A percentile compares a stretch with the other conserved stretches of the same genome.
phyloP scores from a whole-genome alignment of 139 green algal genomes.

The Chlorella sp. region DNA sequence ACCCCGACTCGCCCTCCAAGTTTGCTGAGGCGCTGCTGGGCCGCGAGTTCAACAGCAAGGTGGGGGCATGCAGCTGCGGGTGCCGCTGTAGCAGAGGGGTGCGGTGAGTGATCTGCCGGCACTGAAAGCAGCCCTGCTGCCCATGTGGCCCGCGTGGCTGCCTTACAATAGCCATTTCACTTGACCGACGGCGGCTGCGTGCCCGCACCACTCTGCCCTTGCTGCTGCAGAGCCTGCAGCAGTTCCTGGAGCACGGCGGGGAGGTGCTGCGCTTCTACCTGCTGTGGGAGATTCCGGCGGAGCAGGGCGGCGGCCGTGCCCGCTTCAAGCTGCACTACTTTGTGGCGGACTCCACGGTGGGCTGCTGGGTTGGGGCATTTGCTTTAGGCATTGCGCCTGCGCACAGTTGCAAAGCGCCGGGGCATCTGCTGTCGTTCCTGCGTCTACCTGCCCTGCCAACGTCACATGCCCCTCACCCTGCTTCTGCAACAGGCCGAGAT shows the following conservation, averaged over 20 bases:
- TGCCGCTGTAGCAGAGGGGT: too few species aligned
- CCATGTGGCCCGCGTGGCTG: too few species aligned
- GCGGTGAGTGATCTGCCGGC: too few species aligned
- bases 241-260: constrained; percentile 71
- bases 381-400: too few species aligned
- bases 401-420: too few species aligned
- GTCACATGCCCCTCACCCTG: background rate
- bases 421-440: too few species aligned
- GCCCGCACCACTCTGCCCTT: too few species aligned
- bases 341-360: constrained; percentile 52
- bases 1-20: constrained; percentile 32
- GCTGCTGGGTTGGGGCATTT: background rate
- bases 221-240: constrained; percentile 49
- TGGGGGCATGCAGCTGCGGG: too few species aligned
- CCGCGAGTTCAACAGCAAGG: constrained; percentile 66
- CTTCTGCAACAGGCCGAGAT: constrained; percentile 89
- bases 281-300: constrained; percentile 86
- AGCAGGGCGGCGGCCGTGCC: constrained; percentile 85
- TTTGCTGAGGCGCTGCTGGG: constrained; percentile 85
- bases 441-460: too few species aligned
- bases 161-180: too few species aligned
- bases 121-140: too few species aligned
- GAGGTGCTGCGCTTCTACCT: constrained; percentile 89
- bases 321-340: constrained; percentile 90
- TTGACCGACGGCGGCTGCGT: too few species aligned